Evolutionary conservation across 169 alveolate genomes (phyloP), one percentile per base, ranked within the genome.

Genomic region (Plasmodium knowlesi): DNA sequence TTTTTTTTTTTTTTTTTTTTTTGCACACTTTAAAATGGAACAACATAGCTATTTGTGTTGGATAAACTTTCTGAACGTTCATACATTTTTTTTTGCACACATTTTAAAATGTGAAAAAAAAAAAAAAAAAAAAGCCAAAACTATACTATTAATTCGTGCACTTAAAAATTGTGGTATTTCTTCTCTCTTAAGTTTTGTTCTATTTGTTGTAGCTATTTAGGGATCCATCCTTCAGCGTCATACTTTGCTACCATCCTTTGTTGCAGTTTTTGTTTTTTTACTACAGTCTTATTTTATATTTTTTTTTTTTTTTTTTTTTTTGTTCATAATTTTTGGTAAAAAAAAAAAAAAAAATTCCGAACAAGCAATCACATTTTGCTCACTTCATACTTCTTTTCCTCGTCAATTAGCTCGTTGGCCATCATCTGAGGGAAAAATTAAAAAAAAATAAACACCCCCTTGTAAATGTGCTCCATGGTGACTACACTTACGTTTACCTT

Each of bases 381-480:
- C 53, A 86, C 67, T 34, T 86, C 28, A 43, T 78, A 70, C 5
- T 76, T 86, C 78, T 86, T 86, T 86, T 86, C 93, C 67, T 86
- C 93, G 34, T 86, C 93, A 28, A 86, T 86, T 78, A 86, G 76
- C 80, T 86, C 93, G 37, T 86, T 74, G 81, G 93, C 93, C 93
- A 86, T 86, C 93, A 86, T 86, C 93, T 86, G 32, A 30, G 25
- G 30, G 6, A 76, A 73, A 73, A 54, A 82, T 9, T 72, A 84
- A 84, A 84, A 84, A 84, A 84, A 25, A 83, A 25, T 57, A 50
- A 50, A 50, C 25, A 12, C 37, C 78, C 80, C 41, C 74, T 5
- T 6, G n/a, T 22, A 61, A 61, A 46, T 83, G 32, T 83, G 72
- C 72, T 61, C 22, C 53, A 19, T 57, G 61, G 28, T 19, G 37